Evolutionary conservation across 2,329 filamentous ascomycete genomes (phyloP).

Genomic region (Aspergillus arachidicola): DNA sequence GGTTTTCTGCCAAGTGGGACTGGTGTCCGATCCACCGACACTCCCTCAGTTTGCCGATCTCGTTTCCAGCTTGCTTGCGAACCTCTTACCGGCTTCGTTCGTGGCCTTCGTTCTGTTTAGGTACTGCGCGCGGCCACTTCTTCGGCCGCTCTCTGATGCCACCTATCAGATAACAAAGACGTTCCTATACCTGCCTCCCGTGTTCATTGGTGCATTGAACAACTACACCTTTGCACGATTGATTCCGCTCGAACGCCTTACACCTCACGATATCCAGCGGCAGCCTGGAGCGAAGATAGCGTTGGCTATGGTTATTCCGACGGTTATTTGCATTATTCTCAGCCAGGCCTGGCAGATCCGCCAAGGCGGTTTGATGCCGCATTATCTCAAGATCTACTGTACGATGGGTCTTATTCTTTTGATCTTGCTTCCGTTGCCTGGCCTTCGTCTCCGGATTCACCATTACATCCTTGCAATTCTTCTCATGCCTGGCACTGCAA

Average conservation of each 20-base stretch:
- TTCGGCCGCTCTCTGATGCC: slow-evolving; percentile 66
- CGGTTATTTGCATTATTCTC: slow-evolving; percentile 68
- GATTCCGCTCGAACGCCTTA: slow-evolving; percentile 92
- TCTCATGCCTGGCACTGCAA: slow-evolving; percentile 81
- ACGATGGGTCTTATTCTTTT: slow-evolving; percentile 69
- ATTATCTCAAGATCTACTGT: slow-evolving; percentile 76
- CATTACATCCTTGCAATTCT: slow-evolving; percentile 91
- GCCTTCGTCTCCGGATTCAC: slow-evolving; percentile 83
- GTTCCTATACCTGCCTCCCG: slow-evolving; percentile 83
- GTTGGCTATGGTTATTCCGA: slow-evolving; percentile 73
- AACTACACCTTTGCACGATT: slow-evolving; percentile 89
- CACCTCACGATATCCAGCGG: slow-evolving; percentile 80
- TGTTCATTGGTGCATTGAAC: slow-evolving; percentile 87
- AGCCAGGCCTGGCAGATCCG: slow-evolving; percentile 85
- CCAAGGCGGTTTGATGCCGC: slow-evolving; percentile 76
- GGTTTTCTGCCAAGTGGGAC: slow-evolving; percentile 85
- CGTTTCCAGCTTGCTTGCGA: slow-evolving; percentile 75
- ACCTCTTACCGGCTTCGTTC: slow-evolving; percentile 85
- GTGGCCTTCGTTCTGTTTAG: slow-evolving; percentile 85
- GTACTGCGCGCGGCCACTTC: slow-evolving; percentile 74
- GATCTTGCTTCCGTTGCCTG: slow-evolving; percentile 70
- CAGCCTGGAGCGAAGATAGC: slow-evolving; percentile 88
- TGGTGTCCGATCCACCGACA: slow-evolving; percentile 83
- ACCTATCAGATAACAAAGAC: slow-evolving; percentile 79
- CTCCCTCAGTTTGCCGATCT: slow-evolving; percentile 68